These are phyloP conservation scores for Alloteropsis semialata DNA, from an alignment of 176 grass and related monocot genomes.

Conservation along the genomic window DNA sequence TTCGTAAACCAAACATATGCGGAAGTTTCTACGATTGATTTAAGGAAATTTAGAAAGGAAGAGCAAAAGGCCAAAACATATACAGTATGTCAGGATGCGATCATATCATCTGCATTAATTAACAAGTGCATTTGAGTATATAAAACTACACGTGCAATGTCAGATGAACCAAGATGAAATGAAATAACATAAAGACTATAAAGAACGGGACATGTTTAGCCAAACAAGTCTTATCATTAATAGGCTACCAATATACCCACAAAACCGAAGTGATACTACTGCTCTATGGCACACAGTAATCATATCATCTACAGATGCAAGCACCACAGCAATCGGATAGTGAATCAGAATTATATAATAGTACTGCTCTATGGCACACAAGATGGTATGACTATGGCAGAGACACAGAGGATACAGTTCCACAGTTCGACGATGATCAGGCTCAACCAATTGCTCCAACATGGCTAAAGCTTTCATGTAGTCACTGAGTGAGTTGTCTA, in stretches of 20 bases:
- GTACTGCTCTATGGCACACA: constrained; percentile 6
- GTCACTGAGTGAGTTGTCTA: constrained; percentile 83
- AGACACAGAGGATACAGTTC: constrained; percentile 90
- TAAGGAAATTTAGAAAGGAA: constrained; percentile 37
- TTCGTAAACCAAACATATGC: constrained; percentile 81
- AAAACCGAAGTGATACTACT: not conserved
- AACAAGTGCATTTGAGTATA: constrained; percentile 1
- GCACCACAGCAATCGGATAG: not conserved
- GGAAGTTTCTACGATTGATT: constrained; percentile 75
- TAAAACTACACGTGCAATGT: not conserved
- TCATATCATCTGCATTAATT: not conserved
- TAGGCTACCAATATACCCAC: not conserved
- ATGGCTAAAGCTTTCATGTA: constrained; percentile 87
- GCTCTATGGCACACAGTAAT: no score
- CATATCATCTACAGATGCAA: not conserved
- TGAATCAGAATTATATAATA: constrained; percentile 3
- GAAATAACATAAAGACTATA: not conserved
- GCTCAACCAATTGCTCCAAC: constrained; percentile 67
- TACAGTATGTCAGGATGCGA: not conserved
- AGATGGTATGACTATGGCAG: not conserved
- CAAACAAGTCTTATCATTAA: not conserved
- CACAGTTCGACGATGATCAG: constrained; percentile 74
- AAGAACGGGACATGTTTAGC: not conserved
- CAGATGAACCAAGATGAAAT: not conserved
- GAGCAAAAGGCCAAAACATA: not conserved